These are phyloP conservation scores for Suillus occidentalis DNA, from an alignment of 768 basidiomycete genomes.

Conservation along the genomic window DNA sequence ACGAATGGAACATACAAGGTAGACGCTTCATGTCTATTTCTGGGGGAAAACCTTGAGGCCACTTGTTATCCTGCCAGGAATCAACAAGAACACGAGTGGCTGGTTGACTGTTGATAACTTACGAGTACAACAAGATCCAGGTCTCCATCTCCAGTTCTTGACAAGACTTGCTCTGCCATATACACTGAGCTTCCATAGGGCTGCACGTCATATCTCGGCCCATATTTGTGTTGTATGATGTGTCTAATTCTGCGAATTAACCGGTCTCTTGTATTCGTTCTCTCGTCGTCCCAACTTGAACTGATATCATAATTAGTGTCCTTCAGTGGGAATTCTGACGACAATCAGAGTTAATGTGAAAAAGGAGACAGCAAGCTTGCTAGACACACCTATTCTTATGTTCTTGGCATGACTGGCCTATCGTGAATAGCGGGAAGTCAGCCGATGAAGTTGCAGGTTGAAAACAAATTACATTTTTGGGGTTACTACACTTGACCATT, in stretches of 20 bases:
- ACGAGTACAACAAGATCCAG: slow-evolving; percentile 55
- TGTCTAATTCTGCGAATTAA: neutral
- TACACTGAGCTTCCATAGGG: slow-evolving; percentile 54
- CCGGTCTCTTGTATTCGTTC: neutral
- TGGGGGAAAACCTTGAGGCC: slow-evolving; percentile 31
- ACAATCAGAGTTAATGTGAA: neutral
- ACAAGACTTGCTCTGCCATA: slow-evolving; percentile 22
- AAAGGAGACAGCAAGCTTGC: neutral
- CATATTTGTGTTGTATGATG: slow-evolving; percentile 32
- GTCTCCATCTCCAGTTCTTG: slow-evolving; percentile 32
- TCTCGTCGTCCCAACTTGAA: neutral
- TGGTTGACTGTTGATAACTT: slow-evolving; percentile 15
- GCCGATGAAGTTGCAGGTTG: neutral
- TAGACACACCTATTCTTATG: neutral
- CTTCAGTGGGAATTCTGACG: neutral
- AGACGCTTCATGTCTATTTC: slow-evolving; percentile 22
- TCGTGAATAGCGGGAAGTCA: neutral
- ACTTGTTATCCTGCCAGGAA: slow-evolving; percentile 31
- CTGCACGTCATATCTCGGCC: slow-evolving; percentile 33
- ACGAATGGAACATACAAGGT: slow-evolving; percentile 26
- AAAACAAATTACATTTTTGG: neutral
- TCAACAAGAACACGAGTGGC: slow-evolving; percentile 1
- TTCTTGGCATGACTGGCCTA: neutral
- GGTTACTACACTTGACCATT: neutral
- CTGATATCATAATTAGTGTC: neutral